Evolutionary conservation across 2,329 filamentous ascomycete species (phyloP).

Genomic region (Pseudomassariella vexata): DNA sequence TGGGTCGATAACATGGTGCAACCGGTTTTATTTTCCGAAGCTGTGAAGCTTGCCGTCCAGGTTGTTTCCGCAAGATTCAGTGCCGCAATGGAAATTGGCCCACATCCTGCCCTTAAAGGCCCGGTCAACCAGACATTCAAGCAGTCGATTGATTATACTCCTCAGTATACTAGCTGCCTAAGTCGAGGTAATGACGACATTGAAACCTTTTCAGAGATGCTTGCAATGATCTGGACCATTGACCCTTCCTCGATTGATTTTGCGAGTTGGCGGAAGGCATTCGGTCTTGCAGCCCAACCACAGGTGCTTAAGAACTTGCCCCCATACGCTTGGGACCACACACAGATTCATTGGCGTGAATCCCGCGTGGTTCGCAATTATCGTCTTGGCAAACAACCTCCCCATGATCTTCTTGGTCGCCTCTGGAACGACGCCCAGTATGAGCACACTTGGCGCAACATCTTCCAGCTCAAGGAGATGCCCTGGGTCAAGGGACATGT

Average conservation of each 20-base stretch:
- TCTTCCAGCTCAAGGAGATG: constrained; percentile 23
- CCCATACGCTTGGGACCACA: constrained; percentile 12
- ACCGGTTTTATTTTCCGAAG: constrained; percentile 28
- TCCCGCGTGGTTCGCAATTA: constrained; percentile 5
- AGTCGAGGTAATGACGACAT: not conserved
- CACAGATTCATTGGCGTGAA: constrained; percentile 12
- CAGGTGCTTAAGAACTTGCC: constrained; percentile 6
- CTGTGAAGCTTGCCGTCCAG: constrained; percentile 9
- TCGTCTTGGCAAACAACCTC: not conserved
- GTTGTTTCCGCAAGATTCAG: constrained; percentile 5
- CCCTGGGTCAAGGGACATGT: constrained; percentile 29
- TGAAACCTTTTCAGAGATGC: not conserved
- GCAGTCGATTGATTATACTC: not conserved
- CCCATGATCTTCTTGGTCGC: constrained; percentile 11
- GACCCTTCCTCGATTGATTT: not conserved
- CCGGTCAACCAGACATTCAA: constrained; percentile 21
- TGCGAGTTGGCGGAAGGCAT: not conserved
- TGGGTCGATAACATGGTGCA: constrained; percentile 29
- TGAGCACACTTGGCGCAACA: constrained; percentile 28
- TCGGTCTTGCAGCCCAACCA: not conserved
- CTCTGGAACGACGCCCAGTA: no score
- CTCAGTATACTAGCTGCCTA: not conserved
- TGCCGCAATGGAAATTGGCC: constrained; percentile 15
- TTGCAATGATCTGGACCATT: not conserved
- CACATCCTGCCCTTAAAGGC: constrained; percentile 27